Conservation (phyloP, 495 filamentous ascomycete species). For the Xylaria venustula region DNA sequence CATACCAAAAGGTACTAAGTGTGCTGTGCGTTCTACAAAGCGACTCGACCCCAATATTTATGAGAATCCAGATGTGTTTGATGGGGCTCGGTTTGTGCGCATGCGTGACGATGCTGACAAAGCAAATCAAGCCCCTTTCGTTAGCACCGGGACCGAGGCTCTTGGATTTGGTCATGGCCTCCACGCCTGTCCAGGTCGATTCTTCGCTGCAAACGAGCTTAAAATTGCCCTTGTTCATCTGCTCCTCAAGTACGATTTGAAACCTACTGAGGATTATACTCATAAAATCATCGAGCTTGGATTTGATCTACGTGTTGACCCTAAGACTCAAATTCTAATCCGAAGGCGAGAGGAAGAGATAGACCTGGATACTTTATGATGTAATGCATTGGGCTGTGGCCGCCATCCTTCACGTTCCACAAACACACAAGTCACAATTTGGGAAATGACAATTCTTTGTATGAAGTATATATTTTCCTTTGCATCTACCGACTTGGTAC, state of each 20-base stretch:
- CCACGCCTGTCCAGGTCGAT: constrained; percentile 42
- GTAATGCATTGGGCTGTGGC: neutral
- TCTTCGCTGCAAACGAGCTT: constrained; percentile 42
- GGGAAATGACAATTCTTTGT: too few relatives aligned
- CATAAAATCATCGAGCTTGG: neutral
- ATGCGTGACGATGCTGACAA: constrained; percentile 36
- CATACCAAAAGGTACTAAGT: constrained; percentile 46
- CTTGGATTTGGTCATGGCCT: constrained; percentile 38
- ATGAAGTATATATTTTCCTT: too few relatives aligned
- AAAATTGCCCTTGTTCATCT: constrained; percentile 42
- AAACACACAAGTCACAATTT: neutral
- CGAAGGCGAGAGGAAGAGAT: constrained; percentile 7
- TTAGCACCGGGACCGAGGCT: constrained; percentile 39
- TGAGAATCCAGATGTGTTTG: constrained; percentile 41
- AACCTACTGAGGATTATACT: constrained; percentile 12
- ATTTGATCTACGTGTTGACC: constrained; percentile 5
- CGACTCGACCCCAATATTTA: constrained; percentile 45
- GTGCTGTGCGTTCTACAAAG: constrained; percentile 31
- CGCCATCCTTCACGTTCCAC: neutral
- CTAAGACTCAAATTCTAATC: neutral
- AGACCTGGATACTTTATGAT: constrained; percentile 1
- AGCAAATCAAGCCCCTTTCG: constrained; percentile 44
- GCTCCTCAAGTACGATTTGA: constrained; percentile 42
- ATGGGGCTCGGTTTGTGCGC: constrained; percentile 48
- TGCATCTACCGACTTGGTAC: too few relatives aligned